A percentile compares a stretch with the other conserved stretches of the same genome.
Conservation (phyloP, 495 filamentous ascomycete genomes). For the Extremus antarcticus region DNA sequence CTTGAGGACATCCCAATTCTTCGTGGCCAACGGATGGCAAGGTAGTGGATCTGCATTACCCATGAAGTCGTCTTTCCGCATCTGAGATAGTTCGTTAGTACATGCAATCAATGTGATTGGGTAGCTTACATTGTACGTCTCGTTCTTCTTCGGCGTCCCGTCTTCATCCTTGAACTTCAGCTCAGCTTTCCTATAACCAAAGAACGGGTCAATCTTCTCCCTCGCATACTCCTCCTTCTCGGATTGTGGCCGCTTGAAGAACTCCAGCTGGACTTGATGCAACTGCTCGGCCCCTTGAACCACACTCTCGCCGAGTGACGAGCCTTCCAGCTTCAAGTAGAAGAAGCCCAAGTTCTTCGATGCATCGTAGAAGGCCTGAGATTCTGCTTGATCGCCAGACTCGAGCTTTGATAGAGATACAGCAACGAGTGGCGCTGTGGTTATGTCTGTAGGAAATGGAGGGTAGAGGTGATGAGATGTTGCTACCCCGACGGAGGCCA, state of each 20-base stretch:
- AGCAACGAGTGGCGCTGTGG: slow-evolving; percentile 44
- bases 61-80: slow-evolving; percentile 17
- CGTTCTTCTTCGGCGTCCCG: slow-evolving; percentile 46
- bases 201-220: slow-evolving; percentile 51
- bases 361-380: slow-evolving; percentile 23
- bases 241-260: slow-evolving; percentile 5
- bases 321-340: slow-evolving; percentile 16
- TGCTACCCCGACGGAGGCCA: neutral
- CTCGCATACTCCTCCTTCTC: slow-evolving; percentile 25
- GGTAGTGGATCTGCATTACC: slow-evolving; percentile 11
- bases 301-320: slow-evolving; percentile 10
- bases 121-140: slow-evolving; percentile 49
- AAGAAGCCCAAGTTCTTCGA: slow-evolving; percentile 19
- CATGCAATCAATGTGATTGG: neutral
- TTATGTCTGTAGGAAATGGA: slow-evolving; percentile 43
- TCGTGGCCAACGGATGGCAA: slow-evolving; percentile 1
- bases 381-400: slow-evolving; percentile 33
- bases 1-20: slow-evolving; percentile 6
- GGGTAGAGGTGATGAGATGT: slow-evolving; percentile 26
- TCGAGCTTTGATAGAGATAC: slow-evolving; percentile 43
- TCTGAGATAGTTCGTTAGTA: neutral
- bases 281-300: slow-evolving; percentile 14
- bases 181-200: slow-evolving; percentile 42
- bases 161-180: slow-evolving; percentile 36
- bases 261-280: slow-evolving; percentile 5